Evolutionary conservation across 768 basidiomycete species (phyloP).

Genomic region (Rossbeevera mucosa): DNA sequence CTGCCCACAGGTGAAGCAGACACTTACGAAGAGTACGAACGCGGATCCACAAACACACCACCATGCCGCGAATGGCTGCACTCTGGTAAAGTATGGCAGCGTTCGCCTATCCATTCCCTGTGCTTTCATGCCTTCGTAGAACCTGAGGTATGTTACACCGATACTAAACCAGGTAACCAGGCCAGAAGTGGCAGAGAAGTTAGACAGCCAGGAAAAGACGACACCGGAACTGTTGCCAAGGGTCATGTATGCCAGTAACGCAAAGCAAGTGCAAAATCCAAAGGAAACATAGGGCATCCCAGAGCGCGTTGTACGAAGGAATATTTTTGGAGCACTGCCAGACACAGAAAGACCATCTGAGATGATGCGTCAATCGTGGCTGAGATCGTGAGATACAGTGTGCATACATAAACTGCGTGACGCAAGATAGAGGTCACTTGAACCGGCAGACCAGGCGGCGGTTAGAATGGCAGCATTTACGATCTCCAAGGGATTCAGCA

Average conservation of each 20-base stretch:
- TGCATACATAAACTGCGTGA: slow-evolving; percentile 36
- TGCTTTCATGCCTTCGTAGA: slow-evolving; percentile 41
- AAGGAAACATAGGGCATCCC: slow-evolving; percentile 46
- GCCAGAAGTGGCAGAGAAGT: slow-evolving; percentile 36
- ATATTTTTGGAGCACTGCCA: slow-evolving; percentile 52
- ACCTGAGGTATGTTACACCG: slow-evolving; percentile 43
- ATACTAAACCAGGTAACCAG: slow-evolving; percentile 44
- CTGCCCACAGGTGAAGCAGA: no score
- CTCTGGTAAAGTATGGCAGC: slow-evolving; percentile 41
- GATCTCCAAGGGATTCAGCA: slow-evolving; percentile 10
- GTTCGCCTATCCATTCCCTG: slow-evolving; percentile 46
- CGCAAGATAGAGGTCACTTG: slow-evolving; percentile 37
- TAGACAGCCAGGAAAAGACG: slow-evolving; percentile 42
- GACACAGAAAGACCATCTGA: slow-evolving; percentile 50
- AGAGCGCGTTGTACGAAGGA: slow-evolving; percentile 34
- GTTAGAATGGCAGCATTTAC: slow-evolving; percentile 43
- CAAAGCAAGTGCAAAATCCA: slow-evolving; percentile 26
- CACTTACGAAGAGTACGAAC: slow-evolving; percentile 34
- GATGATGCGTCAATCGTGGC: slow-evolving; percentile 14
- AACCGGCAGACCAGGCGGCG: slow-evolving; percentile 40
- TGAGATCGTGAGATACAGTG: not conserved
- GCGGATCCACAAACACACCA: slow-evolving; percentile 29
- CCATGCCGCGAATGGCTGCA: slow-evolving; percentile 43
- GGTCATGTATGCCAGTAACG: slow-evolving; percentile 40
- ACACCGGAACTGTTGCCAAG: slow-evolving; percentile 30